phyloP scores from a whole-genome alignment of 768 basidiomycete species.

The Suillus weaverae region DNA sequence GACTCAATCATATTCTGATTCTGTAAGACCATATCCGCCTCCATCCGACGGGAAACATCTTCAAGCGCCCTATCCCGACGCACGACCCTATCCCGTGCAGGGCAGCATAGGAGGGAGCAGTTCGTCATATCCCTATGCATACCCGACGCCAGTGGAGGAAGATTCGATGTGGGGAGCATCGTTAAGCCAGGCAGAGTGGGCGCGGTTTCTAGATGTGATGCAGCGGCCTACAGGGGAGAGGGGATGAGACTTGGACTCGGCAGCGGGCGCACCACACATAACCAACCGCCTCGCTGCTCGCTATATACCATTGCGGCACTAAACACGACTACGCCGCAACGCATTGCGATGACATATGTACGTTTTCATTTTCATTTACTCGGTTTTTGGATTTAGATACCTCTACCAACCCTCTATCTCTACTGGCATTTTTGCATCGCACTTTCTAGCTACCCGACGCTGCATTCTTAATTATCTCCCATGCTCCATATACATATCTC shows the following conservation, averaged over 20 bases:
- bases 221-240: conserved; percentile 42
- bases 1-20: conserved; percentile 12
- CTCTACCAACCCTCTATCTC: neutral
- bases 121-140: conserved; percentile 29
- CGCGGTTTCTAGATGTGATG: conserved; percentile 62
- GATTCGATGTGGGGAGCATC: conserved; percentile 73
- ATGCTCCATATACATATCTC: conserved; percentile 7
- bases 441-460: conserved; percentile 7
- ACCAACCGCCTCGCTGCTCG: neutral
- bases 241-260: conserved; percentile 3
- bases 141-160: conserved; percentile 53
- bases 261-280: neutral
- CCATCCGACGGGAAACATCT: neutral
- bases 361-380: neutral
- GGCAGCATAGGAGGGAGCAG: neutral
- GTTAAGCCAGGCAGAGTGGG: conserved; percentile 78
- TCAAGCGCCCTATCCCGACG: neutral
- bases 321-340: neutral
- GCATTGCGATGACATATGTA: neutral
- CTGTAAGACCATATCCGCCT: neutral
- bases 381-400: neutral
- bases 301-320: neutral
- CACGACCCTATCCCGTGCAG: neutral
- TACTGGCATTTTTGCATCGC: conserved; percentile 4
- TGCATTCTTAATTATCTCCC: conserved; percentile 12